Evolutionary conservation across 164 flowering plant genomes (phyloP).

Genomic region (Chimonanthus salicifolius): DNA sequence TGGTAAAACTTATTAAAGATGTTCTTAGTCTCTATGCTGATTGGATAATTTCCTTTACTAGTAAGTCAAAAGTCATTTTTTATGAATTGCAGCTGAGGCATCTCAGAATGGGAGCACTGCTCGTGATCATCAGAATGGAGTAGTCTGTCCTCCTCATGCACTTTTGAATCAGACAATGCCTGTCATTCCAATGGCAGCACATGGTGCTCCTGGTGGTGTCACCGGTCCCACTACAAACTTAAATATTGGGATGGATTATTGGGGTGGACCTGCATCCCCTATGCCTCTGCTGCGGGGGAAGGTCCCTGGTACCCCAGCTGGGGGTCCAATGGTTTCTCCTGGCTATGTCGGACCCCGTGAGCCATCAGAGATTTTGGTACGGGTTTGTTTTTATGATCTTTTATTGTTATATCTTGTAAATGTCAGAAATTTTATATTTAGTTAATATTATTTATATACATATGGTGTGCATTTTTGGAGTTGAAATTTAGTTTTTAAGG

Average conservation of each 20-base stretch:
- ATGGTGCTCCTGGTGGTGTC: slow-evolving; percentile 49
- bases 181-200: slow-evolving; percentile 47
- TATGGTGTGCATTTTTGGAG: background rate
- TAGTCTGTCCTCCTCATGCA: slow-evolving; percentile 35
- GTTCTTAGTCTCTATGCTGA: background rate
- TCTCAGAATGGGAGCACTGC: slow-evolving; percentile 58
- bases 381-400: slow-evolving; percentile 30
- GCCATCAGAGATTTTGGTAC: slow-evolving; percentile 75
- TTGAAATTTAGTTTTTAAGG: background rate
- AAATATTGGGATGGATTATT: slow-evolving; percentile 97
- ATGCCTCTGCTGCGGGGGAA: slow-evolving; percentile 64
- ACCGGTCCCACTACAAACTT: slow-evolving; percentile 89
- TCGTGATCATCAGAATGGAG: slow-evolving; percentile 37
- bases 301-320: slow-evolving; percentile 51
- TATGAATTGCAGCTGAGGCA: slow-evolving; percentile 44
- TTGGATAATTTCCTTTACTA: background rate
- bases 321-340: slow-evolving; percentile 47
- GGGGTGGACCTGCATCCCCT: slow-evolving; percentile 62
- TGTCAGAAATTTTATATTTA: background rate
- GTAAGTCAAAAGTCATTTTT: background rate
- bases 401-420: background rate
- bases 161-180: slow-evolving; percentile 48
- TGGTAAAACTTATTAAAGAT: slow-evolving; percentile 35
- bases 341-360: slow-evolving; percentile 61
- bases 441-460: background rate